Percentiles rank a stretch among this genome's conserved stretches.
phyloP scores from a whole-genome alignment of 805 yeast genomes.

The Cyberlindnera xishuangbannaensis region DNA sequence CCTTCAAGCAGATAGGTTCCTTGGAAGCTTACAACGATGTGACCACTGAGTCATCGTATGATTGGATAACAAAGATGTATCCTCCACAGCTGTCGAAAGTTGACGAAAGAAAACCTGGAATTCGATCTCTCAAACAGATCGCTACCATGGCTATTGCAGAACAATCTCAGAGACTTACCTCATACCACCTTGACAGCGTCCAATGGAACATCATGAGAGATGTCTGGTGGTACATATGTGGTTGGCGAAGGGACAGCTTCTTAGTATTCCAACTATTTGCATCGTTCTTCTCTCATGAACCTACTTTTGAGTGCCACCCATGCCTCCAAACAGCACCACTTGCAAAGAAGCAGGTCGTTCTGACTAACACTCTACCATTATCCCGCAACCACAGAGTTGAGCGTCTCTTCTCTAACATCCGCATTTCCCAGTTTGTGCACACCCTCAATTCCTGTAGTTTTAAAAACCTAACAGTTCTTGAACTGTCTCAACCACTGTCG shows the following conservation, averaged over 20 bases:
- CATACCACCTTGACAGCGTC: constrained; percentile 18
- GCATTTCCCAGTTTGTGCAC: constrained; percentile 11
- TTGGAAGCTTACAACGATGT: constrained; percentile 14
- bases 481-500: constrained; percentile 12
- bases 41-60: constrained; percentile 13
- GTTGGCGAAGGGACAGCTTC: constrained; percentile 28
- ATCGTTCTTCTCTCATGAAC: constrained; percentile 16
- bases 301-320: constrained; percentile 16
- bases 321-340: constrained; percentile 8
- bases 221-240: constrained; percentile 29
- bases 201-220: constrained; percentile 26
- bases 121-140: constrained; percentile 20
- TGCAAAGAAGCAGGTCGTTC: constrained; percentile 9
- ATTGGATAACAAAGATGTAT: constrained; percentile 15
- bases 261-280: constrained; percentile 26
- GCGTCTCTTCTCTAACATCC: constrained; percentile 26
- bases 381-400: constrained; percentile 29
- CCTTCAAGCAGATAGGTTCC: constrained; percentile 19
- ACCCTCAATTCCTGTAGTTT: constrained; percentile 13
- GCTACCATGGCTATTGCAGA: constrained; percentile 26
- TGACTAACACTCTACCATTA: constrained; percentile 20
- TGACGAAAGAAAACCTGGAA: constrained; percentile 7
- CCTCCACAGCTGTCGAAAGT: constrained; percentile 4
- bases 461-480: constrained; percentile 15
- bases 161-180: constrained; percentile 17